A percentile compares a stretch with the other conserved stretches of the same genome.
These are phyloP conservation scores for Davidsoniella virescens DNA, from an alignment of 2,329 filamentous ascomycete genomes.

Conservation along the genomic window DNA sequence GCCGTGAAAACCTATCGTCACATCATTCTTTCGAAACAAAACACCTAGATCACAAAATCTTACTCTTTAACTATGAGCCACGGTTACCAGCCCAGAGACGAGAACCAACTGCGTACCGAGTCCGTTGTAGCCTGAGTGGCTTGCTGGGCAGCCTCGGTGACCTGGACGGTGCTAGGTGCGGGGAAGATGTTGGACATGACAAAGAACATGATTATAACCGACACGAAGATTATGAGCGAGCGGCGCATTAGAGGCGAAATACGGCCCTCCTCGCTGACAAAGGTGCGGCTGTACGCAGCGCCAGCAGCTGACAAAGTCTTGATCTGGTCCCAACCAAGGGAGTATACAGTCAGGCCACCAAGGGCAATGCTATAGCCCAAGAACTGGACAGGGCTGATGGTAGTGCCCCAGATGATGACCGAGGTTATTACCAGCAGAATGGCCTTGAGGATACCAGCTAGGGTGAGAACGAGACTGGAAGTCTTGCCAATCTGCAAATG, in stretches of 20 bases:
- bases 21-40: too few species aligned
- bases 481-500: slow-evolving; percentile 62
- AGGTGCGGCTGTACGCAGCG: slow-evolving; percentile 12
- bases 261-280: slow-evolving; percentile 16
- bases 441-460: slow-evolving; percentile 76
- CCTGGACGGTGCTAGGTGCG: background rate
- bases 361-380: slow-evolving; percentile 63
- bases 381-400: slow-evolving; percentile 53
- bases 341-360: slow-evolving; percentile 33
- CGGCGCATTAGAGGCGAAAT: slow-evolving; percentile 16
- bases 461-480: slow-evolving; percentile 68
- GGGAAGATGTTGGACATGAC: slow-evolving; percentile 14
- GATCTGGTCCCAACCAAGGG: slow-evolving; percentile 21
- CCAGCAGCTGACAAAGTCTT: slow-evolving; percentile 13
- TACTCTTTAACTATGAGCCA: background rate
- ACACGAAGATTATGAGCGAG: slow-evolving; percentile 13
- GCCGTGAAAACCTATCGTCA: too few species aligned
- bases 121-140: slow-evolving; percentile 8
- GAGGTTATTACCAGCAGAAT: slow-evolving; percentile 66
- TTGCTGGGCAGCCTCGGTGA: slow-evolving; percentile 5
- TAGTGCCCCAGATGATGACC: slow-evolving; percentile 62
- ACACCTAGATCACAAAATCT: too few species aligned
- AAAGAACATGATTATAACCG: slow-evolving; percentile 15
- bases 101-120: slow-evolving; percentile 12
- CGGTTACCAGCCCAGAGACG: slow-evolving; percentile 10